Percentiles rank a stretch among this genome's conserved stretches.
These are phyloP conservation scores for Colletotrichum gloeosporioides DNA, from an alignment of 2,329 filamentous ascomycete species.

Conservation along the genomic window DNA sequence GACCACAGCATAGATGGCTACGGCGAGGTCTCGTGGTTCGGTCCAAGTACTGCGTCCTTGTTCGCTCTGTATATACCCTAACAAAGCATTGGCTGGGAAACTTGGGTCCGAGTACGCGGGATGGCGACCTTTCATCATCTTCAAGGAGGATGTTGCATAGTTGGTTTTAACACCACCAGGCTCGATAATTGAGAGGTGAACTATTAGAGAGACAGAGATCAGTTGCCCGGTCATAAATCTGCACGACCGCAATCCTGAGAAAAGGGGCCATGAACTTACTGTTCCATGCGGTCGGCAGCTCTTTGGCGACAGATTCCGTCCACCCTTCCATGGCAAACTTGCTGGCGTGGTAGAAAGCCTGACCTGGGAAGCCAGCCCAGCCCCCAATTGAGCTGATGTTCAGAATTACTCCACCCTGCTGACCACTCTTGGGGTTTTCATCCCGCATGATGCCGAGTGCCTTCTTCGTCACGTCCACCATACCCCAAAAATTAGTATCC, in stretches of 20 bases:
- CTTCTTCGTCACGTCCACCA: slow-evolving; percentile 2
- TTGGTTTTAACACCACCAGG: slow-evolving; percentile 44
- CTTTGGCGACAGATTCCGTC: slow-evolving; percentile 49
- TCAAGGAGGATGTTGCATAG: slow-evolving; percentile 13
- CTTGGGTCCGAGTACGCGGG: not conserved
- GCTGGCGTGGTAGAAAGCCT: slow-evolving; percentile 43
- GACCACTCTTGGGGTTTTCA: slow-evolving; percentile 30
- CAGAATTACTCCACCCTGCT: slow-evolving; percentile 55
- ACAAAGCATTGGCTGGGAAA: not conserved
- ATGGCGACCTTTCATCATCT: not conserved
- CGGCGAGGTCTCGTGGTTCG: not conserved
- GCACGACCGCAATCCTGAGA: not conserved
- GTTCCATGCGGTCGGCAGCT: slow-evolving; percentile 47
- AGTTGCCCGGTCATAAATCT: not conserved
- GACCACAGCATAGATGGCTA: not conserved
- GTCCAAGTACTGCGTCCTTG: not conserved
- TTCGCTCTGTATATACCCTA: not conserved
- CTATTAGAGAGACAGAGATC: slow-evolving; percentile 9
- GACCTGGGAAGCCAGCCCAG: slow-evolving; percentile 36
- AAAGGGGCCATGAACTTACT: slow-evolving; percentile 28
- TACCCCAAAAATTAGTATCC: not conserved
- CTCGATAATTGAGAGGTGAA: slow-evolving; percentile 47
- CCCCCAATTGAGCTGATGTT: slow-evolving; percentile 61
- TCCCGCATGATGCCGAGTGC: slow-evolving; percentile 44
- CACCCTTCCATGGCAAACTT: slow-evolving; percentile 54